Evolutionary conservation across 2,329 filamentous ascomycete species (phyloP), one percentile per base, ranked within the genome.

Genomic region (Penicillium sp.): DNA sequence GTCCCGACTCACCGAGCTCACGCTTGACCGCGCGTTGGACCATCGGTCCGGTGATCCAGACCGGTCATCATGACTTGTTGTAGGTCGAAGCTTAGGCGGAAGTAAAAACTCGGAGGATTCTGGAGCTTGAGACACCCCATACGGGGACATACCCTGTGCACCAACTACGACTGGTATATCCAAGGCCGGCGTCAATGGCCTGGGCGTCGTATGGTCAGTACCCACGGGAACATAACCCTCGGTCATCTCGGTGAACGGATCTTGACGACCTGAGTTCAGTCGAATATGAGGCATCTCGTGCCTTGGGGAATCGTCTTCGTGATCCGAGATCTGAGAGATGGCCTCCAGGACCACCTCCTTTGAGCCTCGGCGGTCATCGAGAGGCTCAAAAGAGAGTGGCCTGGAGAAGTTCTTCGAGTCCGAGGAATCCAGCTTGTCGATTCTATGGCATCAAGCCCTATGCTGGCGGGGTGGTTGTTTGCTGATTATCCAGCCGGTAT

Each of bases 1-100:
- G 6, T 64, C 61, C 6, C 43, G 60, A 50, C 61, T 62, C 5
- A 60, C 47, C 16, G 85, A 86, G 60, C 81, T 83, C 80, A 83
- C 86, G 69, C 85, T 88, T 29, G 84, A 84, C 53, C 84, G 74
- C 58, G 83, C 76, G 42, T 83, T 87, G 12, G 82, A 84, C 65
- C 79, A 81, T 4, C 71, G 70, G 28, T 75, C 74, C 1, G 79
- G 78, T 28, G 81, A 81, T n/a, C 73, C 69, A 29, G 65, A 64
- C 3, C 70, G 65, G 8, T 75, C 76, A 33, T 81, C 74, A 61
- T 84, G 82, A 54, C 79, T 73, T 56, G 79, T 81, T 13, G 60
- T 55, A 29, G 78, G 74, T 42, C 76, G 73, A 51, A 77, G 72
- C 42, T 73, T 74, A 39, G 79, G 77, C 47, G 70, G 70, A 21